Conservation (phyloP, 2,329 filamentous ascomycete genomes). For the Claviceps pusilla region DNA sequence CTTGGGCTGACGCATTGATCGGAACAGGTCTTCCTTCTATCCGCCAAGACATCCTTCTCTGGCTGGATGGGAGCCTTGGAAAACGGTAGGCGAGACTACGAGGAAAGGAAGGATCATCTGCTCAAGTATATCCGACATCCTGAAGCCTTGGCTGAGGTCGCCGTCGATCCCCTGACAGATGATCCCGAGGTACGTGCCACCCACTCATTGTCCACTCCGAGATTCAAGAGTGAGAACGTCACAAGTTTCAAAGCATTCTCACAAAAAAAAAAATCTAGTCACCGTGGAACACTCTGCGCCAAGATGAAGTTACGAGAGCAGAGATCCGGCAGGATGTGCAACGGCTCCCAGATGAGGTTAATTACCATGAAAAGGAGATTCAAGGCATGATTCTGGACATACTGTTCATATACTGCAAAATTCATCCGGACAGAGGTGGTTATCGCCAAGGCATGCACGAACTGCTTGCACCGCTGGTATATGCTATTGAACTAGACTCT, state of each 20-base stretch:
- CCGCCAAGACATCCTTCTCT: conserved; percentile 46
- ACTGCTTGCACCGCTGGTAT: conserved; percentile 74
- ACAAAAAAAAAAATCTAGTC: conserved; percentile 37
- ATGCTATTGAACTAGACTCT: conserved; percentile 71
- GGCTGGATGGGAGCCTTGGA: conserved; percentile 55
- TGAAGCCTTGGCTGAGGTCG: conserved; percentile 55
- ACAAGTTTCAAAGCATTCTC: background rate
- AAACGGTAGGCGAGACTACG: conserved; percentile 60
- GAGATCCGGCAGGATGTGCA: conserved; percentile 94
- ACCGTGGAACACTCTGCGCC: conserved; percentile 75
- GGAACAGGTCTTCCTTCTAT: conserved; percentile 61
- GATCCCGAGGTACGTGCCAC: conserved; percentile 41
- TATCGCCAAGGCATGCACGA: conserved; percentile 99
- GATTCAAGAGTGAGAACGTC: background rate
- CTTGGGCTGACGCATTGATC: conserved; percentile 6
- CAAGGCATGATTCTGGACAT: conserved; percentile 77
- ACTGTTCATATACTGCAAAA: conserved; percentile 86
- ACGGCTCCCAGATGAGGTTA: conserved; percentile 78
- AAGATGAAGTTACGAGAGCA: conserved; percentile 67
- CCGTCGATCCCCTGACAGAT: conserved; percentile 72
- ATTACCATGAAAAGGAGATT: conserved; percentile 66
- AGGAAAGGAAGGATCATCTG: conserved; percentile 56
- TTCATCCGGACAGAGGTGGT: conserved; percentile 69
- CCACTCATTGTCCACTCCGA: background rate
- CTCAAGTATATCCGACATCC: conserved; percentile 73